A percentile compares a stretch with the other conserved stretches of the same genome.
Conservation (phyloP, 805 yeast species). For the Ogataea nitratoaversa region DNA sequence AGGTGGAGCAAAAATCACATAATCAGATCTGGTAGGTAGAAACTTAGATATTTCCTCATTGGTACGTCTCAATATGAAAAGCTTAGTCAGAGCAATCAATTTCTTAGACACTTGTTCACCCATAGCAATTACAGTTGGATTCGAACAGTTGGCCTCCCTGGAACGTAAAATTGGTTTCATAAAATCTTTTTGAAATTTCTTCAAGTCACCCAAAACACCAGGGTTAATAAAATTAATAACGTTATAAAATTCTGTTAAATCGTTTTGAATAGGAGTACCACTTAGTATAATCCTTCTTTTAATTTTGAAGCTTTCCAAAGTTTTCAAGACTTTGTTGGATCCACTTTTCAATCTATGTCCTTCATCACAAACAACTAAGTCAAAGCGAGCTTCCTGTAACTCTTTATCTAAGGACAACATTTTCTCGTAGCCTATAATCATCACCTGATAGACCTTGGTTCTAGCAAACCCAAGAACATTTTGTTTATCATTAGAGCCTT, state of each 20-base stretch:
- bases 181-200: slow-evolving; percentile 53
- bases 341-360: slow-evolving; percentile 86
- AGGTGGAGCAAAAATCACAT: slow-evolving; percentile 75
- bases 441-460: slow-evolving; percentile 72
- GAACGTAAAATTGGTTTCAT: slow-evolving; percentile 70
- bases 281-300: slow-evolving; percentile 62
- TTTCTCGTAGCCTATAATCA: slow-evolving; percentile 87
- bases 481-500: slow-evolving; percentile 49
- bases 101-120: slow-evolving; percentile 66
- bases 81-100: slow-evolving; percentile 57
- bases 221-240: slow-evolving; percentile 84
- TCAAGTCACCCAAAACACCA: slow-evolving; percentile 62
- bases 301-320: slow-evolving; percentile 52
- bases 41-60: slow-evolving; percentile 50
- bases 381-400: slow-evolving; percentile 44
- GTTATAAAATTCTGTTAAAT: slow-evolving; percentile 75
- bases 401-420: slow-evolving; percentile 52
- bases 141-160: slow-evolving; percentile 59
- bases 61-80: slow-evolving; percentile 71
- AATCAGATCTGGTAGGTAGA: slow-evolving; percentile 72
- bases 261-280: slow-evolving; percentile 76
- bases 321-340: slow-evolving; percentile 65
- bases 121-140: slow-evolving; percentile 40
- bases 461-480: slow-evolving; percentile 58
- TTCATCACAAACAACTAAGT: slow-evolving; percentile 86